Evolutionary conservation across 768 basidiomycete species (phyloP).

Genomic region (Tubosaeta brunneosetosa): DNA sequence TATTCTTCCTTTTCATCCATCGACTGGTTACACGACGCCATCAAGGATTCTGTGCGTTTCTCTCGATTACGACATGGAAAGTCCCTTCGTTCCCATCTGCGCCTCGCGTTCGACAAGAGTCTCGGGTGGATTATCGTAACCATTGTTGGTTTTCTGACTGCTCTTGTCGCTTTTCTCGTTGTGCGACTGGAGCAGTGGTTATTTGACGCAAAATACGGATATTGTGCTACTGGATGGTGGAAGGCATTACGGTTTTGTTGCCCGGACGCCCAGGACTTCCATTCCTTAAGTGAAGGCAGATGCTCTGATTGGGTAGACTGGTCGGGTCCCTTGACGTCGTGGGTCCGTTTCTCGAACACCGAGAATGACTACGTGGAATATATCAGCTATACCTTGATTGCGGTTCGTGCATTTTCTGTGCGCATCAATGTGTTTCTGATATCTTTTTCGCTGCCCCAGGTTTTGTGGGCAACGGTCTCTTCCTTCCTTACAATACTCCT

Average conservation of each 20-base stretch:
- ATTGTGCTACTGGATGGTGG: conserved; percentile 67
- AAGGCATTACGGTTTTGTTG: conserved; percentile 84
- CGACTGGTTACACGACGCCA: conserved; percentile 95
- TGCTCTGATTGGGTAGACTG: conserved; percentile 77
- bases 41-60: conserved; percentile 87
- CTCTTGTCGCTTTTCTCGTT: conserved; percentile 81
- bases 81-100: conserved; percentile 62
- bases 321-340: conserved; percentile 51
- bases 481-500: conserved; percentile 80
- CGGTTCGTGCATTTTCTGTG: conserved; percentile 50
- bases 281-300: conserved; percentile 25
- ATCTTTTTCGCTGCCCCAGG: conserved; percentile 35
- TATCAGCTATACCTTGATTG: conserved; percentile 64
- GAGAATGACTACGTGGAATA: conserved; percentile 55
- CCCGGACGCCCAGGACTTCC: conserved; percentile 29
- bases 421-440: not conserved
- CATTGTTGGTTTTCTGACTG: conserved; percentile 81
- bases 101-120: conserved; percentile 66
- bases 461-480: conserved; percentile 67
- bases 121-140: conserved; percentile 90
- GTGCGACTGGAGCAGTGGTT: conserved; percentile 82
- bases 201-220: conserved; percentile 91
- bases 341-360: conserved; percentile 7
- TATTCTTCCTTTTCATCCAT: conserved; percentile 87
- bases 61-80: conserved; percentile 64